Evolutionary conservation across 179 eudicot species (phyloP).

Genomic region (Patellifolia procumbens): DNA sequence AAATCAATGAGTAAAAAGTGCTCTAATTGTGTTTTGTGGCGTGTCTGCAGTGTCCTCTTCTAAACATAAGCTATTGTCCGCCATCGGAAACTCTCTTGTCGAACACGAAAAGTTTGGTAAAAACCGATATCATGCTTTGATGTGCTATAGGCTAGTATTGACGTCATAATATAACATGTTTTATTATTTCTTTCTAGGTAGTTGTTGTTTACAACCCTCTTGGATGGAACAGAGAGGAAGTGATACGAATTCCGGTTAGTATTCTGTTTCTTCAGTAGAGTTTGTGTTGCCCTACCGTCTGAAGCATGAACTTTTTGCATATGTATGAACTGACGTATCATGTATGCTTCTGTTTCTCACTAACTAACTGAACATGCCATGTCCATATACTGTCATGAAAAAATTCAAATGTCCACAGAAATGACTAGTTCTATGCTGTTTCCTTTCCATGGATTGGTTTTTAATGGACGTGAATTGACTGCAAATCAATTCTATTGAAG

Average conservation of each 20-base stretch:
- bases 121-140: slow-evolving; percentile 9
- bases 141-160: background rate
- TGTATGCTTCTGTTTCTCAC: background rate
- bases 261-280: slow-evolving; percentile 2
- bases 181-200: slow-evolving; percentile 44
- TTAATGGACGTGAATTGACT: slow-evolving; percentile 3
- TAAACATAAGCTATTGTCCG: slow-evolving; percentile 89
- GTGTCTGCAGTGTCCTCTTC: slow-evolving; percentile 80
- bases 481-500: slow-evolving; percentile 39
- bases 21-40: slow-evolving; percentile 28
- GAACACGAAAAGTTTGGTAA: slow-evolving; percentile 68
- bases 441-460: background rate
- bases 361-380: background rate
- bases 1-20: background rate
- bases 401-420: background rate
- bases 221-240: slow-evolving; percentile 92
- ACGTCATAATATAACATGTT: background rate
- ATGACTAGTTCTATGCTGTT: background rate
- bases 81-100: slow-evolving; percentile 76
- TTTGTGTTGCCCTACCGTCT: background rate
- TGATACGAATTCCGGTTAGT: slow-evolving; percentile 84
- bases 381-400: background rate
- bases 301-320: background rate
- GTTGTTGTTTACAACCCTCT: slow-evolving; percentile 80
- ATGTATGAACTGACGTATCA: background rate